Conservation (phyloP, 2,329 filamentous ascomycete genomes). For the Ciborinia camelliae region DNA sequence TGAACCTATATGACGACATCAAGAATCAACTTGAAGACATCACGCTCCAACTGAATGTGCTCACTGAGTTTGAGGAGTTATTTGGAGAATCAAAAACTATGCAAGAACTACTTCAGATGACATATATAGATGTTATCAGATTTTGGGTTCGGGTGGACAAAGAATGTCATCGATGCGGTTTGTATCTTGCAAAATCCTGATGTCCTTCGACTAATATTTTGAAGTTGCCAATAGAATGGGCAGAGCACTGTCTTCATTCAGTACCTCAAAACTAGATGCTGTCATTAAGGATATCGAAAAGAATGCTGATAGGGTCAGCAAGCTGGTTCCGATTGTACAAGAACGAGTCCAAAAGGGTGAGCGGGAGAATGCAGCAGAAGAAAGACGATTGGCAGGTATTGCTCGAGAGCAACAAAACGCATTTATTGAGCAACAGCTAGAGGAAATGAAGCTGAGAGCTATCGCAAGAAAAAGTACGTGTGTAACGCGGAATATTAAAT, state of each 20-base stretch:
- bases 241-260: slow-evolving; percentile 10
- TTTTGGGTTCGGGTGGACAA: slow-evolving; percentile 15
- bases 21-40: slow-evolving; percentile 10
- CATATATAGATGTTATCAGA: slow-evolving; percentile 2
- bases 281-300: slow-evolving; percentile 7
- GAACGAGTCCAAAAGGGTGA: slow-evolving; percentile 7
- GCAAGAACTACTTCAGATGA: slow-evolving; percentile 13
- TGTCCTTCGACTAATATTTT: neutral
- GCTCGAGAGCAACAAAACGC: slow-evolving; percentile 7
- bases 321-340: slow-evolving; percentile 13
- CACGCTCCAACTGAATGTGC: slow-evolving; percentile 6
- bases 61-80: slow-evolving; percentile 13
- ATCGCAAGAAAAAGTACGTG: slow-evolving; percentile 6
- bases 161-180: slow-evolving; percentile 9
- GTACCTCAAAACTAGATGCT: slow-evolving; percentile 9
- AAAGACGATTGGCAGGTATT: slow-evolving; percentile 4
- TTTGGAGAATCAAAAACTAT: slow-evolving; percentile 14
- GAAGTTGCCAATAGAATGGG: slow-evolving; percentile 15
- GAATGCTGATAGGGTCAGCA: slow-evolving; percentile 1
- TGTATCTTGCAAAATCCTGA: neutral
- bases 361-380: slow-evolving; percentile 8
- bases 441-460: slow-evolving; percentile 6
- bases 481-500: neutral
- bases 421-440: slow-evolving; percentile 8
- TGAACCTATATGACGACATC: slow-evolving; percentile 7